A percentile compares a stretch with the other conserved stretches of the same genome.
Conservation (phyloP, 441 rosid genomes). For the Populus hybrid region DNA sequence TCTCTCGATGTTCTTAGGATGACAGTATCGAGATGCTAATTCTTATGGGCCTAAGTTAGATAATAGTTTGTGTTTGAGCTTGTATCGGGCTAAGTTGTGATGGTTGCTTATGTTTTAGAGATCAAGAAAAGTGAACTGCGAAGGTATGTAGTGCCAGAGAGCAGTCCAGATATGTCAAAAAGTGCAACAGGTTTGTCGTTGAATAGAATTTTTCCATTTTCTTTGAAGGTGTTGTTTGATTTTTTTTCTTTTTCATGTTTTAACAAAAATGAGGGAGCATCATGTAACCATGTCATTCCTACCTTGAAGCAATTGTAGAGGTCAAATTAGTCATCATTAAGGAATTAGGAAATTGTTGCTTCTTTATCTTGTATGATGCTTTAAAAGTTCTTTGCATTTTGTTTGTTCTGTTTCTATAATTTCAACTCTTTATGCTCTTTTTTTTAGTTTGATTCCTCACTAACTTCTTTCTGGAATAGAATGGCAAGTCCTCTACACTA, state of each 20-base stretch:
- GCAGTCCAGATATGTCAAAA: constrained; percentile 27
- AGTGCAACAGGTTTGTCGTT: constrained; percentile 37
- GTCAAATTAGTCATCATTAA: no score
- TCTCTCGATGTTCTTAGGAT: not conserved
- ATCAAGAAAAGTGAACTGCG: constrained; percentile 53
- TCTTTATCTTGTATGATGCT: no score
- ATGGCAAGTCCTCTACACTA: constrained; percentile 44
- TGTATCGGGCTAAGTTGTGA: not conserved
- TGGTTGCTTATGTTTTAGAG: constrained; percentile 35
- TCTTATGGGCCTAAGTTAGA: not conserved
- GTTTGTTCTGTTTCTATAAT: not conserved
- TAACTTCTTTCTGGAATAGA: constrained; percentile 17
- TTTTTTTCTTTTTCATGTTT: not conserved
- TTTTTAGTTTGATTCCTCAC: no score
- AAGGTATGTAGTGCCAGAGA: constrained; percentile 35
- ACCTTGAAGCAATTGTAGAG: no score
- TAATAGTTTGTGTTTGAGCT: not conserved
- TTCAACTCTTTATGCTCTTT: not conserved
- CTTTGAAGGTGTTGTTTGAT: not conserved
- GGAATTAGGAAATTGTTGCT: no score
- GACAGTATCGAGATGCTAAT: not conserved
- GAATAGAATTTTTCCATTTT: not conserved
- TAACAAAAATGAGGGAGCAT: not conserved
- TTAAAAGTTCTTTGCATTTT: not conserved
- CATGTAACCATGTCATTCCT: no score